These are phyloP conservation scores for Pseudoneurospora amorphoporcata DNA, from an alignment of 495 filamentous ascomycete species.

Conservation along the genomic window DNA sequence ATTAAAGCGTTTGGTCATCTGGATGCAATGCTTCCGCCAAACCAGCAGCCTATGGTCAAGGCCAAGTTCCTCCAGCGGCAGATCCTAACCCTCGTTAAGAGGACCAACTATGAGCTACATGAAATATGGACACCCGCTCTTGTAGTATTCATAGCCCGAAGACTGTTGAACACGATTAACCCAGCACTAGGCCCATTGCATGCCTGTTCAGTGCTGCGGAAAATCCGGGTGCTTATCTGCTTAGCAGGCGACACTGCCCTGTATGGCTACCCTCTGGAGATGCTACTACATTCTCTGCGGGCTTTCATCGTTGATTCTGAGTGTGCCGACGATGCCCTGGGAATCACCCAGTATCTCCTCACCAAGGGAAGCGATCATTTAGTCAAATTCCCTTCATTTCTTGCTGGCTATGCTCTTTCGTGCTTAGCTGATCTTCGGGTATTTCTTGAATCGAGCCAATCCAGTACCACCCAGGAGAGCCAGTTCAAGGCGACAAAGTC, in stretches of 20 bases:
- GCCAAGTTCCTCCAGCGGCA: slow-evolving; percentile 63
- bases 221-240: slow-evolving; percentile 70
- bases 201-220: slow-evolving; percentile 76
- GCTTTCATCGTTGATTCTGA: slow-evolving; percentile 70
- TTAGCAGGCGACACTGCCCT: slow-evolving; percentile 62
- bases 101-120: slow-evolving; percentile 50
- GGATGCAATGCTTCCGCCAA: slow-evolving; percentile 48
- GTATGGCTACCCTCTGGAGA: slow-evolving; percentile 78
- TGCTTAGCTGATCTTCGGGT: slow-evolving; percentile 61
- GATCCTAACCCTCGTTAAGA: slow-evolving; percentile 63
- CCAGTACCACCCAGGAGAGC: slow-evolving; percentile 62
- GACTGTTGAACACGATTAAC: slow-evolving; percentile 69
- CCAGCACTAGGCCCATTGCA: slow-evolving; percentile 81
- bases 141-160: slow-evolving; percentile 64
- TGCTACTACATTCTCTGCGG: slow-evolving; percentile 72
- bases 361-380: slow-evolving; percentile 58
- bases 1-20: slow-evolving; percentile 60
- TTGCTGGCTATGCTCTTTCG: slow-evolving; percentile 66
- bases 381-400: slow-evolving; percentile 53
- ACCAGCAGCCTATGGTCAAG: slow-evolving; percentile 80
- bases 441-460: slow-evolving; percentile 57
- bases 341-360: slow-evolving; percentile 77
- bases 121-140: slow-evolving; percentile 69
- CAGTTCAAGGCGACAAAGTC: slow-evolving; percentile 60
- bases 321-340: slow-evolving; percentile 87